Base-by-base conservation (phyloP, 768 basidiomycete species). In the Russula dissimulans region DNA sequence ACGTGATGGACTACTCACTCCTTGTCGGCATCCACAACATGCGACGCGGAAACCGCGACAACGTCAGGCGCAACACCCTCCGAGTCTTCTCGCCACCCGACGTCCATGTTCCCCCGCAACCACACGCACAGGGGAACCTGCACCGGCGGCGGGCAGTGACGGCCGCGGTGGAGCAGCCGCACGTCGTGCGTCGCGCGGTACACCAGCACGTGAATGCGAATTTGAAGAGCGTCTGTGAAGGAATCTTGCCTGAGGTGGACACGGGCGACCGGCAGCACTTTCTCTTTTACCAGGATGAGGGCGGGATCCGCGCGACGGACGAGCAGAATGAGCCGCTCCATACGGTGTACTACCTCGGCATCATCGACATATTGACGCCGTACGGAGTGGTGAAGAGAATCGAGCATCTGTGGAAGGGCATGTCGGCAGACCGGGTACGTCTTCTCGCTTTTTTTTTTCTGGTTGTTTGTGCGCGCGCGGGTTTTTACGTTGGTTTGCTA, bases 331-430 rank as follows among this genome's bases (percentile, higher is more conserved):
- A 80, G 18, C 72, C 78, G 2, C 72, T 86, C 73, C 86, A 87
- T 64, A 83, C 82, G 49, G 87, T 97, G 57, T 97, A 95, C 72
- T 97, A 97, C 71, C 77, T 97, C 9, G 95, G 97, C 26, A 82
- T 99, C 56, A 99, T 99, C 68, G 97, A 99, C 72, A 98, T 97
- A 65, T 75, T 95, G 61, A 98, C 97, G 29, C 95, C 95, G 2
- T 99, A 91, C 71, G 81, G 78, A 18, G 65, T 71, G 18, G 66
- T 80, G 61, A 99, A 99, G 79, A 84, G 82, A 70, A 56, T 86
- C 18, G 97, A 99, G 72, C 87, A 91, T 71, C 76, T 91, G 59
- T 98, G 92, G 91, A 95, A 97, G 75, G 91, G 93, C 31, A 71
- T 97, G 67, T 80, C 79, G 11, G 87, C 88, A 38, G 94, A 97